These are phyloP conservation scores for Eucalyptus cloeziana DNA, from an alignment of 345 rosid genomes.

Conservation along the genomic window DNA sequence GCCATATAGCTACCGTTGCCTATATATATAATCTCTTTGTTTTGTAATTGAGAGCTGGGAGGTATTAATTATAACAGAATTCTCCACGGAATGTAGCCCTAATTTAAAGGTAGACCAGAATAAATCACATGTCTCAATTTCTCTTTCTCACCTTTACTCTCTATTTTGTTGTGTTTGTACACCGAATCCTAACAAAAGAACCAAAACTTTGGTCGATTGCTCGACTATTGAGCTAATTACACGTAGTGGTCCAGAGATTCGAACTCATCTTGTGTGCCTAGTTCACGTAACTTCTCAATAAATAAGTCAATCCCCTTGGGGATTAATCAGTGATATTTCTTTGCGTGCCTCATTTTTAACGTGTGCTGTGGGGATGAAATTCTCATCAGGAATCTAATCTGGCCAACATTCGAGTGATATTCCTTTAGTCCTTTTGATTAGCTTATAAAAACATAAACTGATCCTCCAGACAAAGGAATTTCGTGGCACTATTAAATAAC, in stretches of 20 bases:
- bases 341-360: not conserved
- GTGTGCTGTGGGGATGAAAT: not conserved
- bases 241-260: not conserved
- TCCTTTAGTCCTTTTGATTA: not conserved
- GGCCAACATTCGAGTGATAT: not conserved
- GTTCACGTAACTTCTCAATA: not conserved
- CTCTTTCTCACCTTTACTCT: no score
- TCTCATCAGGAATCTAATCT: not conserved
- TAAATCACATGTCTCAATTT: no score
- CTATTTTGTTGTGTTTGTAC: not conserved
- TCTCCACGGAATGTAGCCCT: no score
- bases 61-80: no score
- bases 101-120: no score
- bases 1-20: accelerated
- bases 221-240: not conserved
- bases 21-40: no score
- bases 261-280: not conserved
- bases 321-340: no score
- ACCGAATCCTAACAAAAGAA: not conserved
- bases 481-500: not conserved
- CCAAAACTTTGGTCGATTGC: accelerated
- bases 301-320: not conserved
- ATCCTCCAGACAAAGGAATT: not conserved
- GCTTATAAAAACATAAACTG: not conserved
- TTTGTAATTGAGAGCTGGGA: no score